These are phyloP conservation scores for Hirschfeldia incana DNA, from an alignment of 345 rosid genomes.

Conservation along the genomic window DNA sequence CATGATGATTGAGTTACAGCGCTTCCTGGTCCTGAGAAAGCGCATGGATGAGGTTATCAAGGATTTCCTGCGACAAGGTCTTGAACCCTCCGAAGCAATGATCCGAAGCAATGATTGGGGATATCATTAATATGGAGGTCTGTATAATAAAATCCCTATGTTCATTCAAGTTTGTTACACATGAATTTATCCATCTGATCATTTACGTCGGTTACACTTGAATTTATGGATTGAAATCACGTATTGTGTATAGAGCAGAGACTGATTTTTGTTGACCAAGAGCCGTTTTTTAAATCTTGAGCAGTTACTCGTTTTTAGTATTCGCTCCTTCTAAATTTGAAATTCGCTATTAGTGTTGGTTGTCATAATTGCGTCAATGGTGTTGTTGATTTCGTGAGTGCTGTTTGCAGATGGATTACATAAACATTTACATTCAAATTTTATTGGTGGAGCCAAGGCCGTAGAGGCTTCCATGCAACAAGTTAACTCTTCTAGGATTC, in stretches of 20 bases:
- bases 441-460: slow-evolving; percentile 67
- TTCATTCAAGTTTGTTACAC: too few relatives aligned
- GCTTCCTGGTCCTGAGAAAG: too few relatives aligned
- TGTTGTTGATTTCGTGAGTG: slow-evolving; percentile 6
- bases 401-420: slow-evolving; percentile 56
- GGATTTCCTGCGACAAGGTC: too few relatives aligned
- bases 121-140: too few relatives aligned
- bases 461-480: slow-evolving; percentile 59
- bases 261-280: slow-evolving; percentile 5
- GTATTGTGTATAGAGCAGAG: slow-evolving; percentile 4
- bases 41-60: too few relatives aligned
- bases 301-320: not conserved
- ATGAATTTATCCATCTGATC: too few relatives aligned
- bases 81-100: too few relatives aligned
- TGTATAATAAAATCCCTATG: too few relatives aligned
- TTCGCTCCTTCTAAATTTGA: not conserved
- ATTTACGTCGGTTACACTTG: too few relatives aligned
- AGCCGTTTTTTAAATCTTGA: too few relatives aligned
- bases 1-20: too few relatives aligned
- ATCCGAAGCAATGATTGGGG: too few relatives aligned
- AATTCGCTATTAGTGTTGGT: slow-evolving; percentile 6
- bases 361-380: slow-evolving; percentile 3
- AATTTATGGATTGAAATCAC: slow-evolving; percentile 11
- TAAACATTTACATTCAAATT: slow-evolving; percentile 64
- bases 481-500: slow-evolving; percentile 54